These are phyloP conservation scores for Diutina neorugosa DNA, from an alignment of 1,139 yeast species.

Conservation along the genomic window DNA sequence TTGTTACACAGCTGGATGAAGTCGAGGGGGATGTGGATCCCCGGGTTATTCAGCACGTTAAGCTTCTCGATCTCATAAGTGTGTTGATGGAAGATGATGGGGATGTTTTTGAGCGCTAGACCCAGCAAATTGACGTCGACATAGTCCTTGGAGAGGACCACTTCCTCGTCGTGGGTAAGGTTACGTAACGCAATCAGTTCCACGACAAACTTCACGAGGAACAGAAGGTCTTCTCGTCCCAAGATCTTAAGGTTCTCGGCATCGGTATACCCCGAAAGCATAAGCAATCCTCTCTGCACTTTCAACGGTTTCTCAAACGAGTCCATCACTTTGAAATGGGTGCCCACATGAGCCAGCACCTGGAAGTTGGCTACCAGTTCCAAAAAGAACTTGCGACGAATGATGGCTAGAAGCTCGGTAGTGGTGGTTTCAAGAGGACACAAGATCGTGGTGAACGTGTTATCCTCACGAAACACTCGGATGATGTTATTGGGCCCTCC, in stretches of 20 bases:
- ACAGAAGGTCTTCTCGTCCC: constrained; percentile 83
- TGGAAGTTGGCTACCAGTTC: constrained; percentile 64
- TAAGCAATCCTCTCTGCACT: constrained; percentile 62
- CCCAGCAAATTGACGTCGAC: constrained; percentile 67
- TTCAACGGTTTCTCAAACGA: constrained; percentile 67
- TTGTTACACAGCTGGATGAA: constrained; percentile 77
- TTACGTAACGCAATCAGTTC: constrained; percentile 62
- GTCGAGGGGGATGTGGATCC: constrained; percentile 72
- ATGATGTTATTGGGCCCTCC: constrained; percentile 38
- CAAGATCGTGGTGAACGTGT: constrained; percentile 70
- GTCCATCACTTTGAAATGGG: constrained; percentile 61
- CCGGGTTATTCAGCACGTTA: constrained; percentile 81
- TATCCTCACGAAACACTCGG: constrained; percentile 67
- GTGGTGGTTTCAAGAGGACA: constrained; percentile 72
- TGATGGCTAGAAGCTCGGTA: constrained; percentile 53
- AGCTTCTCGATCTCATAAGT: constrained; percentile 73
- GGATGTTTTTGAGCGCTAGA: constrained; percentile 72
- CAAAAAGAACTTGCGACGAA: constrained; percentile 68
- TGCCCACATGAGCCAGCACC: constrained; percentile 70
- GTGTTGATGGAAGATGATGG: constrained; percentile 70
- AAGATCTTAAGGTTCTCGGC: constrained; percentile 65
- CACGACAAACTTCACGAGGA: constrained; percentile 73
- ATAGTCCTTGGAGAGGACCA: constrained; percentile 49
- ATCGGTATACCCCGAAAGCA: constrained; percentile 71
- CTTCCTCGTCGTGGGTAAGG: constrained; percentile 57